These are phyloP conservation scores for Ustilago lituana DNA, from an alignment of 1,284 basidiomycete genomes.

Conservation along the genomic window DNA sequence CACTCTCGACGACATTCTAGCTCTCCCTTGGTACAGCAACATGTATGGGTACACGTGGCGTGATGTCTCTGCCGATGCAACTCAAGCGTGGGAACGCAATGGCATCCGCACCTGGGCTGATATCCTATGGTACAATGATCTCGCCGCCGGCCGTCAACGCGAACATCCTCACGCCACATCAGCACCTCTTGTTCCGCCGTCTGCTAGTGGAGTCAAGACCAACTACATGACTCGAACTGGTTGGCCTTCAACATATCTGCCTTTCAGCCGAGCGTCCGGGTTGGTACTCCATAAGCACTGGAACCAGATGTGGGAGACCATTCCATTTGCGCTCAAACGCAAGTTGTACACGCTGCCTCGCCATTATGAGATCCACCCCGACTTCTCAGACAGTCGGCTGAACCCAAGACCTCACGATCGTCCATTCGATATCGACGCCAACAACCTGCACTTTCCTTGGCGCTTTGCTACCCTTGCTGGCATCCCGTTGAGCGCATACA, in stretches of 20 bases:
- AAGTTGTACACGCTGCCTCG: not conserved
- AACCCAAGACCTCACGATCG: constrained; percentile 3
- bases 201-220: constrained; percentile 5
- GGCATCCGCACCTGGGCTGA: constrained; percentile 8
- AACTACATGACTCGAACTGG: constrained; percentile 6
- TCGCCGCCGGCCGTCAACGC: not conserved
- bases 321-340: not conserved
- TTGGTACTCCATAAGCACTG: constrained; percentile 3
- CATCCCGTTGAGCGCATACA: not conserved
- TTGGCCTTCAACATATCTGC: constrained; percentile 1
- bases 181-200: constrained; percentile 2
- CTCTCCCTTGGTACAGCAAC: constrained; percentile 4
- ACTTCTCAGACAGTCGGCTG: constrained; percentile 6
- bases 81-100: constrained; percentile 4
- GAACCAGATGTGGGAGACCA: constrained; percentile 5
- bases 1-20: constrained; percentile 2
- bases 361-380: constrained; percentile 9
- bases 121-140: constrained; percentile 8
- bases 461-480: constrained; percentile 5
- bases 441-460: constrained; percentile 1
- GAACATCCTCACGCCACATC: constrained; percentile 4
- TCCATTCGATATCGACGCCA: constrained; percentile 3
- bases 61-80: constrained; percentile 1
- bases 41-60: constrained; percentile 7
- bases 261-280: constrained; percentile 2